Conservation (phyloP, 139 green algal species). For the Edaphochlamys debaryana region DNA sequence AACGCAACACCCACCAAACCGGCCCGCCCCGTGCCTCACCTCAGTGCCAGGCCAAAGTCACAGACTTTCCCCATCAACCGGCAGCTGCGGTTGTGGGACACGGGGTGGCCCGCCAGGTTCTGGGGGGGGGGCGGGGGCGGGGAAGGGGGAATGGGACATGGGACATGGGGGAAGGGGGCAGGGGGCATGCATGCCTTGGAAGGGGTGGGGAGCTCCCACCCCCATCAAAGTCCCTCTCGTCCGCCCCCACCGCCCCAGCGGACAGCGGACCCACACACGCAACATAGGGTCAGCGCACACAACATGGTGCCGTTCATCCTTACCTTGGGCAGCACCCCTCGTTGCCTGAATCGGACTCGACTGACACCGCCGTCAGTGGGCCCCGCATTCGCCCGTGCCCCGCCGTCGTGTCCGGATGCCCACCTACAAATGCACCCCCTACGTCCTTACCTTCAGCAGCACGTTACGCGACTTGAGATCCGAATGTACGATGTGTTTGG, state of each 20-base stretch:
- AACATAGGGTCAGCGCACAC: background rate
- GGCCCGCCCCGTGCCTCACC: background rate
- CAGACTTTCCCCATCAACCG: conserved; percentile 1
- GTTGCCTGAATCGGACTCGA: no score
- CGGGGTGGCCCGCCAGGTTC: background rate
- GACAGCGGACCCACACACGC: background rate
- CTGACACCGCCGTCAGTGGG: no score
- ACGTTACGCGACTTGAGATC: conserved; percentile 61
- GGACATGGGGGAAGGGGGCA: no score
- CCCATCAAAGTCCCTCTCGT: background rate
- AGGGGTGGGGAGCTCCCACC: no score
- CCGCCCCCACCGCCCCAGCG: background rate
- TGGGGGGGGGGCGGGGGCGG: no score
- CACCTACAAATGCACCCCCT: no score
- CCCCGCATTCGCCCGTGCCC: no score
- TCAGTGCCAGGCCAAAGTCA: conserved; percentile 51
- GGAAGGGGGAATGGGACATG: no score
- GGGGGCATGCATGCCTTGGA: no score
- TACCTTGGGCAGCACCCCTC: no score
- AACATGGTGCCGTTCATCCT: background rate
- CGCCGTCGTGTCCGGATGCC: no score
- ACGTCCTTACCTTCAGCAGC: conserved; percentile 38
- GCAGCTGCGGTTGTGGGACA: background rate
- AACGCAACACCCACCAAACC: no score
- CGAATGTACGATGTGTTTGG: conserved; percentile 54